Evolutionary conservation across 2,329 filamentous ascomycete species (phyloP).

Genomic region (Bertia moriformis): DNA sequence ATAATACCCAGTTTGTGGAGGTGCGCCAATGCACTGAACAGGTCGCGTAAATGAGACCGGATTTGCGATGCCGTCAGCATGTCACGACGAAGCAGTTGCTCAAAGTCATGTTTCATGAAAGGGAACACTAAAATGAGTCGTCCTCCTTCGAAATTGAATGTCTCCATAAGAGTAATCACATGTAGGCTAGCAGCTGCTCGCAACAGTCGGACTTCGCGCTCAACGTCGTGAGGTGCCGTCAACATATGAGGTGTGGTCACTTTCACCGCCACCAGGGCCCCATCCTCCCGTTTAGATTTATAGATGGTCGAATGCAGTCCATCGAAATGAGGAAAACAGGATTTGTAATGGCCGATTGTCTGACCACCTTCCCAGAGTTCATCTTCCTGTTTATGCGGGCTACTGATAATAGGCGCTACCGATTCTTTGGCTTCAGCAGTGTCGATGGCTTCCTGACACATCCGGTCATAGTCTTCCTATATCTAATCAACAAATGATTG

Average conservation of each 20-base stretch:
- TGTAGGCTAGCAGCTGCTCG: slow-evolving; percentile 25
- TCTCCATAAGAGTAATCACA: slow-evolving; percentile 42
- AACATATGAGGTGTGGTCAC: background rate
- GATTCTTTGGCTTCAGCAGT: background rate
- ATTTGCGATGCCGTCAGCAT: slow-evolving; percentile 5
- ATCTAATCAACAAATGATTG: background rate
- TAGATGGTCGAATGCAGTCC: slow-evolving; percentile 1
- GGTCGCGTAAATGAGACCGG: slow-evolving; percentile 27
- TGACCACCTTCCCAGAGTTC: background rate
- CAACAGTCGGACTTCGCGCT: slow-evolving; percentile 49
- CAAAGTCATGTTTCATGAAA: slow-evolving; percentile 46
- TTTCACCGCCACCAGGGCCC: background rate
- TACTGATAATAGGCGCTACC: background rate
- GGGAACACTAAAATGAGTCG: slow-evolving; percentile 51
- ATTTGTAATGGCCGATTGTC: background rate
- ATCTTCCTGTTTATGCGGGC: background rate
- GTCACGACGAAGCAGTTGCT: slow-evolving; percentile 32
- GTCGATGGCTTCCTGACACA: background rate
- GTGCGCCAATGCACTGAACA: slow-evolving; percentile 44
- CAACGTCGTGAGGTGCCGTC: slow-evolving; percentile 47
- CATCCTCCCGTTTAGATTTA: background rate
- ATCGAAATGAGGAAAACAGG: background rate
- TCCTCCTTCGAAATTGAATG: slow-evolving; percentile 35
- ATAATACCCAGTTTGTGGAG: slow-evolving; percentile 48
- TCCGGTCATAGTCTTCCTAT: slow-evolving; percentile 1